Evolutionary conservation across 306 rosid species (phyloP).

Genomic region (Prunus fruticosa): DNA sequence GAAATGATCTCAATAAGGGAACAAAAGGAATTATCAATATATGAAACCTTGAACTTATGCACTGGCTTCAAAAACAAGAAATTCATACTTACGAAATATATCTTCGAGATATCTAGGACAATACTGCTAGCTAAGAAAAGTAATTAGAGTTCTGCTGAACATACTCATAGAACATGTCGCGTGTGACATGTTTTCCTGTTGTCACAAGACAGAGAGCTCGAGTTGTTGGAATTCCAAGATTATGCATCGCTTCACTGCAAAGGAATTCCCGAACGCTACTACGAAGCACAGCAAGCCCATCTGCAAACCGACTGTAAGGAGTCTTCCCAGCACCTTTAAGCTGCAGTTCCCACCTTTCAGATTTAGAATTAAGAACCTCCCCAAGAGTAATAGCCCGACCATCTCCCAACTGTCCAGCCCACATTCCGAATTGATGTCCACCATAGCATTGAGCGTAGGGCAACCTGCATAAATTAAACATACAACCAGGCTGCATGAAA

Average conservation of each 20-base stretch:
- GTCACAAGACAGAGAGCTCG: conserved; percentile 89
- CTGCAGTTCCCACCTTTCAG: conserved; percentile 94
- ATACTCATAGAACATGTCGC: conserved; percentile 99
- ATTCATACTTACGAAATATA: not conserved
- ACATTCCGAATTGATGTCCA: conserved; percentile 97
- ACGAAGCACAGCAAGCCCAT: conserved; percentile 97
- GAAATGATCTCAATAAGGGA: not conserved
- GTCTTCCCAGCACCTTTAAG: conserved; percentile 99
- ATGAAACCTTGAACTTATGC: not conserved
- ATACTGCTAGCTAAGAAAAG: not conserved
- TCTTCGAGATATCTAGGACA: not conserved
- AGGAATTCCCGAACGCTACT: conserved; percentile 97
- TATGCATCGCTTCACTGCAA: conserved; percentile 97
- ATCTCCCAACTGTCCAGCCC: conserved; percentile 99
- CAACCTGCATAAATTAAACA: conserved; percentile 44
- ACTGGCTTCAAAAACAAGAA: not conserved
- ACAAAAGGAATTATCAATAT: not conserved
- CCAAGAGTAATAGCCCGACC: conserved; percentile 97
- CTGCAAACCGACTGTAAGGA: conserved; percentile 95
- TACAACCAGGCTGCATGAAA: conserved; percentile 15
- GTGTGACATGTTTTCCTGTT: conserved; percentile 78
- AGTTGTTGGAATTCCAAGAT: conserved; percentile 94
- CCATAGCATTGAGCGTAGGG: conserved; percentile 99
- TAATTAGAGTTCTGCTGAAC: conserved; percentile 24
- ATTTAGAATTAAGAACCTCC: conserved; percentile 74